Conservation (phyloP, 345 rosid species). For the Brassica cretica region DNA sequence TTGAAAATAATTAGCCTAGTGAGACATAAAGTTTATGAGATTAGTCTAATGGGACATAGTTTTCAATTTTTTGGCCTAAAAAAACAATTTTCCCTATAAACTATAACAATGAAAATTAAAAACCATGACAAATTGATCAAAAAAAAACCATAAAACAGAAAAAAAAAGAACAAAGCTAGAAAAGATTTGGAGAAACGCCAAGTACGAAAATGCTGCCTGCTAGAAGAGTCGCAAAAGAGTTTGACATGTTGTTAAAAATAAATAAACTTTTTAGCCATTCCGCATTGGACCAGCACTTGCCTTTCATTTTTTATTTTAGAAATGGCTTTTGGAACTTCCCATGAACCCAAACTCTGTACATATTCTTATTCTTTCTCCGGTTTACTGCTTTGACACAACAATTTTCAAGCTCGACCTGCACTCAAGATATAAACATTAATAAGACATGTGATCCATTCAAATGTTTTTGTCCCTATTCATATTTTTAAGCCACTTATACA, state of each 20-base stretch:
- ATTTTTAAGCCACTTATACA: not conserved
- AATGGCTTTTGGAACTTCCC: conserved; percentile 82
- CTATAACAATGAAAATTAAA: too few relatives aligned
- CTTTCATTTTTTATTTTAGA: not conserved
- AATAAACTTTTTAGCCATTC: too few relatives aligned
- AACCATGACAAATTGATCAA: too few relatives aligned
- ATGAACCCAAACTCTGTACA: conserved; percentile 91
- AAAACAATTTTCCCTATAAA: too few relatives aligned
- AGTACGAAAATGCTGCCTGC: not conserved
- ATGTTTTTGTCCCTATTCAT: not conserved
- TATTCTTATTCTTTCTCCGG: conserved; percentile 63
- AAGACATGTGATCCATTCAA: not conserved
- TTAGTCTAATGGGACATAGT: too few relatives aligned
- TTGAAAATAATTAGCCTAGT: too few relatives aligned
- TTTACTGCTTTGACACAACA: conserved; percentile 79
- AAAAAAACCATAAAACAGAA: not conserved
- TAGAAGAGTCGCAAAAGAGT: not conserved
- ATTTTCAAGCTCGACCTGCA: conserved; percentile 81
- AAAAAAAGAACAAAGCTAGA: not conserved
- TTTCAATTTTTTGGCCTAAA: too few relatives aligned
- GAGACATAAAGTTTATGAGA: too few relatives aligned
- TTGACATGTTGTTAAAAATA: too few relatives aligned
- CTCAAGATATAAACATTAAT: not conserved
- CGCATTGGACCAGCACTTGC: not conserved
- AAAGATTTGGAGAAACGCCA: not conserved